Base-by-base conservation (phyloP, 2,329 filamentous ascomycete genomes). In the Conoideocrella luteorostrata region DNA sequence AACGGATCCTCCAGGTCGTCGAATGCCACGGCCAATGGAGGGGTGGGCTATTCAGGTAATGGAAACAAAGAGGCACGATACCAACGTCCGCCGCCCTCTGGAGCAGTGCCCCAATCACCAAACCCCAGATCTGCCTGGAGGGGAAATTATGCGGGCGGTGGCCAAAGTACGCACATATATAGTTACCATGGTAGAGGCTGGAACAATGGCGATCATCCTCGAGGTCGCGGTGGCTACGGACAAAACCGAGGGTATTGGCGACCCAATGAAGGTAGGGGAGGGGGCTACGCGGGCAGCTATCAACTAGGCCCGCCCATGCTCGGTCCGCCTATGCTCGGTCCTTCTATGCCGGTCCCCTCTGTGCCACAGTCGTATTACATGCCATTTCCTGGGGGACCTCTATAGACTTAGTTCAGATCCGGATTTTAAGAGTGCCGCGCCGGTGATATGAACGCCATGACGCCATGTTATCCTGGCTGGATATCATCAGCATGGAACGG, bases 191-290 rank as follows among this genome's bases (percentile, higher is more conserved):
- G 38, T n/a, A 26, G 42, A 33, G 40, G 41, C 17, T 48, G 50
- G 43, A 34, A 48, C 4, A 17, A 37, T 12, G 39, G 43, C 11
- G 43, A 46, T 9, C 23, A 29, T 6, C 34, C 55, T 6, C 53
- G 57, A 10, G 54, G 56, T 2, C 44, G 57, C 18, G 48, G 50
- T 3, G 47, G 45, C 7, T 18, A 43, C 13, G 41, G 33, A 3
- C 40, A 43, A 10, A 28, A 32, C 4, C 39, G 48, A 2, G 48
- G 44, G 2, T 28, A 30, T 10, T 47, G 44, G 26, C 44, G 46
- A 5, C 44, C 44, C 22, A 29, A 43, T 12, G 38, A 30, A 30
- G 17, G 35, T 4, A 23, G 38, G 12, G 43, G 36, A 28, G 17
- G 10, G 10, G 29, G 18, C 1, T 47, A 35, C 20, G 13, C 15